A percentile compares a stretch with the other conserved stretches of the same genome.
Evolutionary conservation across 2,329 filamentous ascomycete genomes (phyloP).

Genomic region (Colletotrichum tabaci): DNA sequence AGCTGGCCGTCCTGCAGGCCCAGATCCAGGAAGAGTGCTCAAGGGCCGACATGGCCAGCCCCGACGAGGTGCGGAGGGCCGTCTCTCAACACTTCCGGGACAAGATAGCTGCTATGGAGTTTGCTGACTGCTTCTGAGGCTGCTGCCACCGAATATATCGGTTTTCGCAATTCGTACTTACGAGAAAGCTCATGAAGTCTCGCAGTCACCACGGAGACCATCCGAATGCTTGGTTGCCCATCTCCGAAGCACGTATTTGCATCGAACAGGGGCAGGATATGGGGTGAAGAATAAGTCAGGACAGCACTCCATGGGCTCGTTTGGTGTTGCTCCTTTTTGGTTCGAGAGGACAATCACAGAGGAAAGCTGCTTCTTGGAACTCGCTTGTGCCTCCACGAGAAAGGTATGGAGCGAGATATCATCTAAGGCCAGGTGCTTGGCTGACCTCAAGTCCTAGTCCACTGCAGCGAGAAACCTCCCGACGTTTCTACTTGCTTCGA

Average conservation of each 20-base stretch:
- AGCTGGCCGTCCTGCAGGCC: slow-evolving; percentile 26
- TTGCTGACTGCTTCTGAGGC: slow-evolving; percentile 28
- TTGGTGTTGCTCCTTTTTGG: not conserved
- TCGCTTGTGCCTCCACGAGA: not conserved
- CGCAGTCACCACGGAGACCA: too few relatives aligned
- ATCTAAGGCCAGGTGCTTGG: not conserved
- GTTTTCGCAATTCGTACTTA: not conserved
- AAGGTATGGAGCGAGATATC: not conserved
- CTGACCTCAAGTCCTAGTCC: not conserved
- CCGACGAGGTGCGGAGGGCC: slow-evolving; percentile 38
- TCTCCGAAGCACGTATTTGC: not conserved
- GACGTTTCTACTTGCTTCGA: not conserved
- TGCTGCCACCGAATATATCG: too few relatives aligned
- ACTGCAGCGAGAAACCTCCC: not conserved
- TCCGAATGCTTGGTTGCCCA: not conserved
- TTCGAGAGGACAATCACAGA: not conserved
- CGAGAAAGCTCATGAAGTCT: not conserved
- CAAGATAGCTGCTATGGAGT: slow-evolving; percentile 30
- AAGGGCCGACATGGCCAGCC: slow-evolving; percentile 33
- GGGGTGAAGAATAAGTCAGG: not conserved
- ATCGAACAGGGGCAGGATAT: not conserved
- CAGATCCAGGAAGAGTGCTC: slow-evolving; percentile 35
- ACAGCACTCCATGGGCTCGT: not conserved
- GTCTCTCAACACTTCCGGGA: slow-evolving; percentile 39
- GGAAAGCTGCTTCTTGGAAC: not conserved